Evolutionary conservation across 805 yeast genomes (phyloP).

Genomic region (Saccharomycopsis fodiens): DNA sequence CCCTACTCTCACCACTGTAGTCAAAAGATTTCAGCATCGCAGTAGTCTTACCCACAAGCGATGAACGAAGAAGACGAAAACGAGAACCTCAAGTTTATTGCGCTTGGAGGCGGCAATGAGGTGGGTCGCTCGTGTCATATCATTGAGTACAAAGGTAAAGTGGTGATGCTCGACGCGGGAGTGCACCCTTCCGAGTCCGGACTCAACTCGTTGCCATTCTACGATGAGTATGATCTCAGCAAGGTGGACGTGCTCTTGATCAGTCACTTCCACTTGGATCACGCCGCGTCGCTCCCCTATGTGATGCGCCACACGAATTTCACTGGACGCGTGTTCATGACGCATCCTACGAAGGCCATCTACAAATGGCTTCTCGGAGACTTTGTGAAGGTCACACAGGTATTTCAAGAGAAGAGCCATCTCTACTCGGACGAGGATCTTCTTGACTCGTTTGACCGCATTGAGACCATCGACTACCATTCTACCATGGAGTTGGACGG

Average conservation of each 20-base stretch:
- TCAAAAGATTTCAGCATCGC: too few relatives aligned
- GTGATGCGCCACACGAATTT: conserved; percentile 96
- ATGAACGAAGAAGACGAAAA: conserved; percentile 17
- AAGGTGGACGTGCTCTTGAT: conserved; percentile 80
- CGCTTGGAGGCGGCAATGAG: conserved; percentile 97
- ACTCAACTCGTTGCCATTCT: conserved; percentile 84
- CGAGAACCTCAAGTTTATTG: conserved; percentile 58
- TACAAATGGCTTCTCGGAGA: conserved; percentile 93
- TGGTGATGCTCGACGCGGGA: conserved; percentile 96
- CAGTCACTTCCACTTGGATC: conserved; percentile 95
- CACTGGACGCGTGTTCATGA: conserved; percentile 95
- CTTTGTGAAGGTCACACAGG: conserved; percentile 81
- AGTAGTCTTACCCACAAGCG: background rate
- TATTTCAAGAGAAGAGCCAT: conserved; percentile 37
- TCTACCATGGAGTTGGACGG: conserved; percentile 94
- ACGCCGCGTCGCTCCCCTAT: conserved; percentile 95
- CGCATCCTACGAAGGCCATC: conserved; percentile 97
- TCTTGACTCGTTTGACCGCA: conserved; percentile 75
- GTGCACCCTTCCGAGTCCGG: conserved; percentile 95
- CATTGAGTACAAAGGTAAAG: conserved; percentile 85
- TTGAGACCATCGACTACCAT: conserved; percentile 92
- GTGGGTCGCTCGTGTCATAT: conserved; percentile 97
- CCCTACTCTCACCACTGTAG: too few relatives aligned
- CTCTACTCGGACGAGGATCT: conserved; percentile 89
- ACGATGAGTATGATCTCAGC: conserved; percentile 88